Conservation (phyloP, 345 rosid species). For the Xanthoceras sorbifolium region DNA sequence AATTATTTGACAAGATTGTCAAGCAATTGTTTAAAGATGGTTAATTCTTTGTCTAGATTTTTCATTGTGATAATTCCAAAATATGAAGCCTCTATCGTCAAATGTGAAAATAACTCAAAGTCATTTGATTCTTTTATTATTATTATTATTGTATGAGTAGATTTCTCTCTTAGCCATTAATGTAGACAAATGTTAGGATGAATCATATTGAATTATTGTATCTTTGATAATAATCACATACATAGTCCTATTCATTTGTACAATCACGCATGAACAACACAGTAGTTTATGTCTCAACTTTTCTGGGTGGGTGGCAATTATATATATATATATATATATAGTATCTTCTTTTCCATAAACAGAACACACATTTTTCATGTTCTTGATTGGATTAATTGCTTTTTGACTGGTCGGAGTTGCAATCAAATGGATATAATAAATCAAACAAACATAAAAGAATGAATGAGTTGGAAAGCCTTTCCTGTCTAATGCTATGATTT, state of each 20-base stretch:
- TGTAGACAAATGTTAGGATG: not conserved
- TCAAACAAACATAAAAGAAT: not conserved
- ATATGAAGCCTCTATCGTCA: not conserved
- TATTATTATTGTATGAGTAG: not conserved
- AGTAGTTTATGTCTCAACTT: not conserved
- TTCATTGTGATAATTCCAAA: not conserved
- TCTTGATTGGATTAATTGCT: not conserved
- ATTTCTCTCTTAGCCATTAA: not conserved
- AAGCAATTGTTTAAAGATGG: no score
- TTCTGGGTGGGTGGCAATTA: not conserved
- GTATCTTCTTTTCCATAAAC: not conserved
- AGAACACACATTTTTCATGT: slow-evolving; percentile 2
- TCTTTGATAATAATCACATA: not conserved
- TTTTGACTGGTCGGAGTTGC: slow-evolving; percentile 9
- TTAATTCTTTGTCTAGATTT: no score
- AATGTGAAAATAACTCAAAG: no score
- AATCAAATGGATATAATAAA: not conserved
- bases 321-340: not conserved
- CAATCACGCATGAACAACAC: not conserved
- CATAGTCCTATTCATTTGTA: not conserved
- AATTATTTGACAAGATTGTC: not conserved
- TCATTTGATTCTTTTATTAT: no score
- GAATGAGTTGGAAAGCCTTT: slow-evolving; percentile 17
- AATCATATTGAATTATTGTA: not conserved
- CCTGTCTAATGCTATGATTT: not conserved